Base-by-base conservation (phyloP, 371 early-diverging fungal species). In the Synchytrium microbalum region DNA sequence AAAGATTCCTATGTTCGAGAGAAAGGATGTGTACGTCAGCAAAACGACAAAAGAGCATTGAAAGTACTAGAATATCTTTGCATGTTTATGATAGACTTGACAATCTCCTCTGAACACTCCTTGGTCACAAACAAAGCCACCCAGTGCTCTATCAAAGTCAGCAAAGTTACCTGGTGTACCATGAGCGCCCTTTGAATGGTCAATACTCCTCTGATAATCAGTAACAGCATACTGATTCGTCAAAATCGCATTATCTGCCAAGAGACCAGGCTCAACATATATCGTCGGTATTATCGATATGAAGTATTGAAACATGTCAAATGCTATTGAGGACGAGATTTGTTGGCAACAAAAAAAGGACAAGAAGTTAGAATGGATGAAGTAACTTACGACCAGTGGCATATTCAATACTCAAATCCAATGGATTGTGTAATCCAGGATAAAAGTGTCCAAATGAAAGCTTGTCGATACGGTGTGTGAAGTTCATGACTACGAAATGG, bases 191-290 rank as follows among this genome's bases (percentile, higher is more conserved):
- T 75, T 76, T 2, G 77, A 46, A 52, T 80, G 78, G 46, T 67
- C 64, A 0, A 78, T 58, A 3, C 61, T 31, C 19, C 72, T 61
- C 5, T 65, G 63, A 33, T 83, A 80, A 64, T 93, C 92, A 8
- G 89, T 92, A 0, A 94, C 95, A 16, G 94, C 89, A 71, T 94
- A 96, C 69, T 96, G 96, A 72, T 91, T 92, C 24, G 95, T 93
- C 3, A 84, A 54, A 31, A 93, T 66, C 1, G 73, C 65, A 28
- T 75, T 78, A 33, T 73, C 66, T 19, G 65, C 62, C 32, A 83
- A 72, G 64, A 84, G 83, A 29, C 67, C 54, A 14, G 54, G 32
- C 26, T 68, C 69, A 68, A 77, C 78, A 62, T 89, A 95, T 16
- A 86, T 85, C 0, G 96, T 96, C 0, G 95, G 95, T 5, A 79